These are phyloP conservation scores for Lentinus brumalis DNA, from an alignment of 768 basidiomycete species.

Conservation along the genomic window DNA sequence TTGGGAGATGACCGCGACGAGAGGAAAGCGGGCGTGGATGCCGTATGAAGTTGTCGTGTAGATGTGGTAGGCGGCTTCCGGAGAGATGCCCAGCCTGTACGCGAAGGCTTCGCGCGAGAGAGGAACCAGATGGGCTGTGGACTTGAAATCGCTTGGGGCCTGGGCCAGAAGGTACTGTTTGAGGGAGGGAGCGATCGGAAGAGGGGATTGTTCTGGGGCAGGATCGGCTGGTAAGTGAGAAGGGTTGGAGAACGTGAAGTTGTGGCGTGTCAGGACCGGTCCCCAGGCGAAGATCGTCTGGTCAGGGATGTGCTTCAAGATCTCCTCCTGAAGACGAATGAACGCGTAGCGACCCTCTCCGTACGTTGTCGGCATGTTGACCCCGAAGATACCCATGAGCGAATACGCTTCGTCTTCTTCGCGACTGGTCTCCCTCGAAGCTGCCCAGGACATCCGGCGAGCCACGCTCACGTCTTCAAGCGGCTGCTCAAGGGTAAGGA, in stretches of 20 bases:
- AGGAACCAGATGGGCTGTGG: no score
- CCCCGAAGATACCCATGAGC: constrained; percentile 18
- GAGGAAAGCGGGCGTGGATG: constrained; percentile 2
- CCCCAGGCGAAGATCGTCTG: constrained; percentile 19
- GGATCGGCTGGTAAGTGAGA: background rate
- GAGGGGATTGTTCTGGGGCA: background rate
- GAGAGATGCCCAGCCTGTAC: background rate
- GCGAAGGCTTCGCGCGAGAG: no score
- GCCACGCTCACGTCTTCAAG: constrained; percentile 9
- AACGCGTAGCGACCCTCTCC: constrained; percentile 17
- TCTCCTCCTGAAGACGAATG: constrained; percentile 13
- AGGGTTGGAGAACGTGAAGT: background rate
- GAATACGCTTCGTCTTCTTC: constrained; percentile 20
- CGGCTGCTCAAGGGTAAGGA: background rate
- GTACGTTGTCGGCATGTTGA: constrained; percentile 12
- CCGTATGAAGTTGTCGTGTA: constrained; percentile 11
- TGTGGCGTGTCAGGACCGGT: background rate
- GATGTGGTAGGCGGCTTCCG: background rate
- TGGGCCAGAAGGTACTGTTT: background rate
- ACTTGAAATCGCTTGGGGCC: no score
- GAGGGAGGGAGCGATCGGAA: background rate
- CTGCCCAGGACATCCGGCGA: constrained; percentile 17
- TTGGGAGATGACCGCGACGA: background rate
- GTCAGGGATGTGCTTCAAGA: constrained; percentile 13
- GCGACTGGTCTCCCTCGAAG: constrained; percentile 2